These are phyloP conservation scores for Tylopilus vinaceipallidus DNA, from an alignment of 768 basidiomycete species.

Conservation along the genomic window DNA sequence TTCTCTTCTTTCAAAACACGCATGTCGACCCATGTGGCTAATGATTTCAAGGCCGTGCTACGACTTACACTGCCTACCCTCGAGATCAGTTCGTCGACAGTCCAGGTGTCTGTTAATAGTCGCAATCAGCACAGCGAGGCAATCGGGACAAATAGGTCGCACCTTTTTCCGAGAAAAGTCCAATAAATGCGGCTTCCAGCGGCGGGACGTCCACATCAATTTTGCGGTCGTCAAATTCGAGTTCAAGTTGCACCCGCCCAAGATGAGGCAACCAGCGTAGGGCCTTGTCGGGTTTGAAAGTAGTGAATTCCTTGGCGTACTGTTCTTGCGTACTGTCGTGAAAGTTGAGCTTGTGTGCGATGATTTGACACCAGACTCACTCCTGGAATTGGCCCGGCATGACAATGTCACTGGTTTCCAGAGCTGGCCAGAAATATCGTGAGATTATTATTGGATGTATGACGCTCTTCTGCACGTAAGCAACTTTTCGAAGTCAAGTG, in stretches of 20 bases:
- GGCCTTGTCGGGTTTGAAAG: constrained; percentile 90
- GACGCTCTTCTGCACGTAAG: constrained; percentile 45
- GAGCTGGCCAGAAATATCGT: constrained; percentile 90
- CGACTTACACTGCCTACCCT: constrained; percentile 66
- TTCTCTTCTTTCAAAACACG: constrained; percentile 74
- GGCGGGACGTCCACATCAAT: constrained; percentile 77
- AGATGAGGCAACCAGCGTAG: constrained; percentile 88
- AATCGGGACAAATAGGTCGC: constrained; percentile 3
- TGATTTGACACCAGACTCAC: constrained; percentile 42
- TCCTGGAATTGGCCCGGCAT: constrained; percentile 85
- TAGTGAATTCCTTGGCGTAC: constrained; percentile 75
- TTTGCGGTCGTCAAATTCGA: constrained; percentile 80
- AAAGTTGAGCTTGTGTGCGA: constrained; percentile 1
- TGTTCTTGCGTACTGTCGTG: constrained; percentile 60
- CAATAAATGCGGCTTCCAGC: constrained; percentile 88
- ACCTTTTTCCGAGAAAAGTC: constrained; percentile 78
- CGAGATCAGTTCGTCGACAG: constrained; percentile 61
- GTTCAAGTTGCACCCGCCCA: constrained; percentile 76
- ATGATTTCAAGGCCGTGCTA: constrained; percentile 64
- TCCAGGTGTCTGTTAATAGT: constrained; percentile 56
- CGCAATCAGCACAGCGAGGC: background rate
- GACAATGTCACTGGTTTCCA: constrained; percentile 67
- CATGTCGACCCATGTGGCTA: constrained; percentile 80
- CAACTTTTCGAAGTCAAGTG: background rate
- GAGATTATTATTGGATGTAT: constrained; percentile 92